A percentile compares a stretch with the other conserved stretches of the same genome.
These are phyloP conservation scores for Penicillium frequentans DNA, from an alignment of 2,329 filamentous ascomycete genomes.

Conservation along the genomic window DNA sequence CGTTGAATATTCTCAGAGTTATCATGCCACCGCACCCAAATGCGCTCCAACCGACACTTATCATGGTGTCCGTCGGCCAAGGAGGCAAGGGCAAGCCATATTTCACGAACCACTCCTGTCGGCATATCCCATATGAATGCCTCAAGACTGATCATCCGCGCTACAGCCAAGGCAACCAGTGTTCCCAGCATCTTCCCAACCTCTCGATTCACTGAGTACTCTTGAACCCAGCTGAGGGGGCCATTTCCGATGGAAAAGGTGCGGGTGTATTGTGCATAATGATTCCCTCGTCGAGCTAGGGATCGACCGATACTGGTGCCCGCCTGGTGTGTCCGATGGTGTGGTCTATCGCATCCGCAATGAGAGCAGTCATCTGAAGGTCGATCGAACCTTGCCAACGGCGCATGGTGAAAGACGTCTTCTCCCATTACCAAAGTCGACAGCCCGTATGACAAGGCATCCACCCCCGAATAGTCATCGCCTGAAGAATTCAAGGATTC, in stretches of 20 bases:
- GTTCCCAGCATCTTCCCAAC: constrained; percentile 88
- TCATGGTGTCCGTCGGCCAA: constrained; percentile 63
- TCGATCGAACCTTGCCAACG: constrained; percentile 31
- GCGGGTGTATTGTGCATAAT: constrained; percentile 75
- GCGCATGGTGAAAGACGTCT: constrained; percentile 57
- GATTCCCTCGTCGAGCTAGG: constrained; percentile 60
- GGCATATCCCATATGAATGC: constrained; percentile 89
- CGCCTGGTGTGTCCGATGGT: constrained; percentile 7
- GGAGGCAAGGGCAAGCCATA: constrained; percentile 76
- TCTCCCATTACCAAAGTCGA: constrained; percentile 75
- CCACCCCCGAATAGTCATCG: constrained; percentile 70
- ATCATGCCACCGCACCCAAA: constrained; percentile 84
- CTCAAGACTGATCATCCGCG: constrained; percentile 78
- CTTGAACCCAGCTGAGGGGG: constrained; percentile 72
- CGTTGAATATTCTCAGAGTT: constrained; percentile 55
- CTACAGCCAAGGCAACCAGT: constrained; percentile 74
- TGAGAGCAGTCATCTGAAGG: constrained; percentile 23
- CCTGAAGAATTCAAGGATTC: constrained; percentile 62
- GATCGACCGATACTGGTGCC: not conserved
- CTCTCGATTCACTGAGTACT: constrained; percentile 80
- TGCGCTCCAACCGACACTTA: constrained; percentile 66
- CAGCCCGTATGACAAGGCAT: constrained; percentile 79
- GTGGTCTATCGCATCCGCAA: constrained; percentile 30
- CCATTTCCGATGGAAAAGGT: constrained; percentile 87
- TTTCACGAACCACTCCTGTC: constrained; percentile 75